These are phyloP conservation scores for Boletus edulis DNA, from an alignment of 768 basidiomycete genomes.

Conservation along the genomic window DNA sequence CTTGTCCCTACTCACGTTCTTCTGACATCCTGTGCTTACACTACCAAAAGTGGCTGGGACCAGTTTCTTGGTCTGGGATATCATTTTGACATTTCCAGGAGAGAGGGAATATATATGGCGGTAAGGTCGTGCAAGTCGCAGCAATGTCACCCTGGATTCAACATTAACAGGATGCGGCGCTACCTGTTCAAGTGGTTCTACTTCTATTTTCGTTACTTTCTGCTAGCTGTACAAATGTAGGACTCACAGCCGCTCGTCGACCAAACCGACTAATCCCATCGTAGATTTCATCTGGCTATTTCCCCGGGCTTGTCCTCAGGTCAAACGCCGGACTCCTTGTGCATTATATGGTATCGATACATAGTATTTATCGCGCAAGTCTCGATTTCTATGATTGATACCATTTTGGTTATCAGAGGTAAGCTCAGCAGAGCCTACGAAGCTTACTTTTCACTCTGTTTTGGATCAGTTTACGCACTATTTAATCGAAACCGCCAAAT, in stretches of 20 bases:
- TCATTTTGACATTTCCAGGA: conserved; percentile 20
- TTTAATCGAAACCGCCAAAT: conserved; percentile 37
- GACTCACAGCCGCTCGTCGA: not conserved
- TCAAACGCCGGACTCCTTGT: conserved; percentile 5
- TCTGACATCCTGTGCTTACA: not conserved
- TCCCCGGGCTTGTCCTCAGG: conserved; percentile 12
- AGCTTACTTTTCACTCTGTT: not conserved
- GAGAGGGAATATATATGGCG: conserved; percentile 32
- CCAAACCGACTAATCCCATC: not conserved
- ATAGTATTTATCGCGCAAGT: not conserved
- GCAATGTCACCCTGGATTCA: not conserved
- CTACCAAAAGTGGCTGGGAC: conserved; percentile 22
- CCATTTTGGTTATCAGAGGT: conserved; percentile 27
- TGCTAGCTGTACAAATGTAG: conserved; percentile 11
- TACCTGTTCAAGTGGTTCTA: conserved; percentile 13
- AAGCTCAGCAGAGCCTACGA: not conserved
- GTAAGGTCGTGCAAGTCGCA: conserved; percentile 14
- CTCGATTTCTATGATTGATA: conserved; percentile 18
- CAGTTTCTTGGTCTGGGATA: conserved; percentile 28
- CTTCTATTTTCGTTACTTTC: conserved; percentile 19
- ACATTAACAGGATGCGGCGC: conserved; percentile 9
- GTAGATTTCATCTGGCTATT: conserved; percentile 9
- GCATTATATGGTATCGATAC: conserved; percentile 13
- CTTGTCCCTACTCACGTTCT: not conserved
- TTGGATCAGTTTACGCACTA: conserved; percentile 16